These are phyloP conservation scores for Umbelopsis vinacea DNA, from an alignment of 192 early-diverging fungal species.

Conservation along the genomic window DNA sequence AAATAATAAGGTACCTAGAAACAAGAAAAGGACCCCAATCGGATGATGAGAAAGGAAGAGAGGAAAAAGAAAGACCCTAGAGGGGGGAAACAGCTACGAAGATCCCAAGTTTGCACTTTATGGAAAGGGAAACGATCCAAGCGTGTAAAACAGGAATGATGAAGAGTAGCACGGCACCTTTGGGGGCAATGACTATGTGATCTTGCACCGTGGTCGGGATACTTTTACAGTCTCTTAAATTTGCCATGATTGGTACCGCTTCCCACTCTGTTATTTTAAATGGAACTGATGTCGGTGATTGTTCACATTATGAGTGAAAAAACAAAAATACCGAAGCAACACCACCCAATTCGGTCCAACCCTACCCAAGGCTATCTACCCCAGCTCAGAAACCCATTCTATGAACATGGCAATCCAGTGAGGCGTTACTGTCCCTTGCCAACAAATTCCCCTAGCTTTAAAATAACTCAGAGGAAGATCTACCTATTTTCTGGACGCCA, in stretches of 20 bases:
- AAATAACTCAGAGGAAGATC: constrained; percentile 9
- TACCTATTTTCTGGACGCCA: neutral
- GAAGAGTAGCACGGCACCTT: neutral
- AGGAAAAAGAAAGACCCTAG: constrained; percentile 3
- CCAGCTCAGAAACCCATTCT: neutral
- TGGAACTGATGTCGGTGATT: constrained; percentile 20
- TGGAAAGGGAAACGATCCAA: constrained; percentile 2
- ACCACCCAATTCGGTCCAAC: neutral
- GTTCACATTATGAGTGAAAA: constrained; percentile 1
- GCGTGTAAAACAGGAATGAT: constrained; percentile 5
- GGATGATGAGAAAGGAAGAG: neutral
- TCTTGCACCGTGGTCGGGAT: constrained; percentile 8
- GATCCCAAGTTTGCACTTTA: constrained; percentile 6
- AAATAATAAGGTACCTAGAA: constrained; percentile 2
- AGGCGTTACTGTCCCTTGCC: neutral
- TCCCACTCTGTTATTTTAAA: constrained; percentile 7
- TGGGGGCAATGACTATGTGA: neutral
- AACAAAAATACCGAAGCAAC: constrained; percentile 2
- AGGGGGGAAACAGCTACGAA: neutral
- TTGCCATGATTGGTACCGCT: constrained; percentile 4
- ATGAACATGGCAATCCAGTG: neutral
- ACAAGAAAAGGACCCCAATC: neutral
- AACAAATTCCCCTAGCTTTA: neutral
- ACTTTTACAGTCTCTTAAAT: neutral
- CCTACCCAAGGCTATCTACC: neutral